A percentile compares a stretch with the other conserved stretches of the same genome.
These are phyloP conservation scores for Penicillium antarcticum DNA, from an alignment of 495 filamentous ascomycete species.

Conservation along the genomic window DNA sequence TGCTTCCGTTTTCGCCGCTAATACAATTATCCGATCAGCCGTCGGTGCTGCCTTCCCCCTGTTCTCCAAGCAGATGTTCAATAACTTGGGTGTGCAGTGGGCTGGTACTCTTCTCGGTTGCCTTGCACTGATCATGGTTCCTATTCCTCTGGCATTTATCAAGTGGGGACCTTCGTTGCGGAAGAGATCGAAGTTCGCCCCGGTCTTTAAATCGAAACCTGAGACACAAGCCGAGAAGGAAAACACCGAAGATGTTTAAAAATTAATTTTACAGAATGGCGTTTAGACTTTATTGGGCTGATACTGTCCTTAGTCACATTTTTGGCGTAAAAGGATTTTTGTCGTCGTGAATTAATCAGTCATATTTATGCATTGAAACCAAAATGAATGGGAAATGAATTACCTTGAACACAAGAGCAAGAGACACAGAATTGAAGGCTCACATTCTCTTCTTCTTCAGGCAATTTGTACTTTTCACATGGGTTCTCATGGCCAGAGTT, in stretches of 20 bases:
- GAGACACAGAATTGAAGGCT: too few relatives aligned
- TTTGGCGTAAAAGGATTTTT: background rate
- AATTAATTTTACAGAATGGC: background rate
- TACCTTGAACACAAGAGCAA: too few relatives aligned
- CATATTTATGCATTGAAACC: too few relatives aligned
- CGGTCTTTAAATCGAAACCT: background rate
- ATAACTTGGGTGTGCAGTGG: constrained; percentile 73
- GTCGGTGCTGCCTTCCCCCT: constrained; percentile 79
- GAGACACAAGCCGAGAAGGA: background rate
- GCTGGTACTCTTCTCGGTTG: constrained; percentile 74
- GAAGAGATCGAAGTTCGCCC: constrained; percentile 36
- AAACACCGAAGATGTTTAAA: constrained; percentile 8
- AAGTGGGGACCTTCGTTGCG: constrained; percentile 32
- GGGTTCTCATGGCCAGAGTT: too few relatives aligned
- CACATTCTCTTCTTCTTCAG: too few relatives aligned
- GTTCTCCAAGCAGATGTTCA: constrained; percentile 78
- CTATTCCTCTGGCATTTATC: constrained; percentile 58
- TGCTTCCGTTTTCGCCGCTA: constrained; percentile 89
- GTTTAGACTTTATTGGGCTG: background rate
- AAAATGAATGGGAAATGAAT: too few relatives aligned
- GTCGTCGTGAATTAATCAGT: too few relatives aligned
- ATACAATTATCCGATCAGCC: constrained; percentile 79
- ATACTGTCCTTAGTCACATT: too few relatives aligned
- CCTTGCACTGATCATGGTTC: constrained; percentile 65
- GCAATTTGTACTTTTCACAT: too few relatives aligned